These are phyloP conservation scores for Botrytis hyacinthi DNA, from an alignment of 2,329 filamentous ascomycete species.

Conservation along the genomic window DNA sequence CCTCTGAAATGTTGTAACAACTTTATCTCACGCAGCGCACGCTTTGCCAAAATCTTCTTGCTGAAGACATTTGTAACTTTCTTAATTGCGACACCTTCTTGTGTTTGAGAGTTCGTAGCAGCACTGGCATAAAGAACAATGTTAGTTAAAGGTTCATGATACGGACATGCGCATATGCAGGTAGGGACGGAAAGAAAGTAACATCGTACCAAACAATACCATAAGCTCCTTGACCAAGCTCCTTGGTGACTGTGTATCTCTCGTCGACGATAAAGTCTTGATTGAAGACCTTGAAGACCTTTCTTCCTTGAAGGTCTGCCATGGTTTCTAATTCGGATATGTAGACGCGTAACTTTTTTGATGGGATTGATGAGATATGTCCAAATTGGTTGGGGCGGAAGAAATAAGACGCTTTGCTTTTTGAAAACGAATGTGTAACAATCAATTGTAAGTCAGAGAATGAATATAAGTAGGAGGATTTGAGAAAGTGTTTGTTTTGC, in stretches of 20 bases:
- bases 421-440: conserved; percentile 1
- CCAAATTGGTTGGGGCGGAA: not conserved
- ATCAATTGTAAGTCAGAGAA: conserved; percentile 9
- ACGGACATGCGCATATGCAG: conserved; percentile 19
- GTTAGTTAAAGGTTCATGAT: conserved; percentile 34
- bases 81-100: conserved; percentile 96
- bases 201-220: conserved; percentile 88
- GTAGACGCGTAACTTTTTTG: not conserved
- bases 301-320: conserved; percentile 57
- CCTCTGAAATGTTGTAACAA: conserved; percentile 95
- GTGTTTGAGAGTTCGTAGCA: conserved; percentile 84
- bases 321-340: conserved; percentile 32
- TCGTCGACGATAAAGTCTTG: conserved; percentile 99
- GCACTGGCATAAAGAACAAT: conserved; percentile 56
- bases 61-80: conserved; percentile 99
- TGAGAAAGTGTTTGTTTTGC: not conserved
- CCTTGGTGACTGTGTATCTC: conserved; percentile 97
- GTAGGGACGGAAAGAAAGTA: conserved; percentile 24
- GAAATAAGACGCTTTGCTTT: not conserved
- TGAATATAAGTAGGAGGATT: conserved; percentile 6
- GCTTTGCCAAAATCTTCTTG: conserved; percentile 99
- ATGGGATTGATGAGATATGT: not conserved
- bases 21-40: conserved; percentile 97
- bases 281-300: conserved; percentile 99
- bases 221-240: conserved; percentile 96